These are phyloP conservation scores for Cryptosporidium felis DNA, from an alignment of 169 alveolate genomes.

Conservation along the genomic window DNA sequence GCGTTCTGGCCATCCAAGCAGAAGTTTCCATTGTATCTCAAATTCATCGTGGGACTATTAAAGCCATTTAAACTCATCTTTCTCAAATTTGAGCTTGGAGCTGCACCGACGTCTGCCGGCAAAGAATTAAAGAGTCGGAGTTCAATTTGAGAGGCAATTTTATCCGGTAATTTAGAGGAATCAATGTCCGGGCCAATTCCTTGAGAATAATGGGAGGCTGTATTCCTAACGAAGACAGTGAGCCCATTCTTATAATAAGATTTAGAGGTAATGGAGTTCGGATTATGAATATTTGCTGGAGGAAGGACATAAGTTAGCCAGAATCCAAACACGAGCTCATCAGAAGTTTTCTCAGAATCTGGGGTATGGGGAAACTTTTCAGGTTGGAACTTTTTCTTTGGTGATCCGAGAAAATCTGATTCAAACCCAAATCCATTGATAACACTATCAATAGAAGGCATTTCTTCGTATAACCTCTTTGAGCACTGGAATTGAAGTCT, in stretches of 20 bases:
- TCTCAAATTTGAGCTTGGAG: background rate
- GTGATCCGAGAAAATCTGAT: background rate
- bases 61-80: background rate
- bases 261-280: background rate
- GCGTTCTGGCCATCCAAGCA: background rate
- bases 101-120: slow-evolving; percentile 36
- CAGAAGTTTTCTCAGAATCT: too few relatives aligned
- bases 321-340: slow-evolving; percentile 12
- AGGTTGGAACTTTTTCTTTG: background rate
- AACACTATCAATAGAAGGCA: slow-evolving; percentile 3
- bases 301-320: slow-evolving; percentile 56
- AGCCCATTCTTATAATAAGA: slow-evolving; percentile 55
- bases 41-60: background rate
- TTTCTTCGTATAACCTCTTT: slow-evolving; percentile 5
- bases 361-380: too few relatives aligned
- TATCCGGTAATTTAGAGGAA: background rate
- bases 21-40: slow-evolving; percentile 44
- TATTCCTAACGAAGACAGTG: slow-evolving; percentile 29
- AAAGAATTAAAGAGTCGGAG: slow-evolving; percentile 39
- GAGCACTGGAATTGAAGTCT: slow-evolving; percentile 59
- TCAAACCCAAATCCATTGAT: background rate
- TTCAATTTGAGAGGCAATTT: slow-evolving; percentile 20
- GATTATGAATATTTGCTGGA: background rate
- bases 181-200: background rate
- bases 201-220: background rate